These are phyloP conservation scores for Ophiocordyceps camponoti-saundersi DNA, from an alignment of 2,329 filamentous ascomycete species.

Conservation along the genomic window DNA sequence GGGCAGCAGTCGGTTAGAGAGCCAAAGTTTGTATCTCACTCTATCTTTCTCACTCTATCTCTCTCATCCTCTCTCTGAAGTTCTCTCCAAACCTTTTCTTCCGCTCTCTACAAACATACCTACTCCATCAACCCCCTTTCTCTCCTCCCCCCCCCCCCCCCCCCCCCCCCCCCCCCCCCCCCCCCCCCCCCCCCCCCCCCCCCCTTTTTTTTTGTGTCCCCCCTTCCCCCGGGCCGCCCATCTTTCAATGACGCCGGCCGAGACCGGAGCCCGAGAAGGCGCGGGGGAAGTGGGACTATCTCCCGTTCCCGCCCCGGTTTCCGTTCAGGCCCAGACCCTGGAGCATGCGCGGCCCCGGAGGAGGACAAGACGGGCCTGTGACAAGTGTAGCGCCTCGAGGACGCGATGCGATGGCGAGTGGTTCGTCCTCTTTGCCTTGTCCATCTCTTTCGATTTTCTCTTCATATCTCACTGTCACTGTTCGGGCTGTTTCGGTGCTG, in stretches of 20 bases:
- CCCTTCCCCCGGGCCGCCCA: not conserved
- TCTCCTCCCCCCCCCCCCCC: too few relatives aligned
- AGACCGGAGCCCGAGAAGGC: not conserved
- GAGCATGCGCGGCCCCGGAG: conserved; percentile 11
- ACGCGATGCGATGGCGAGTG: conserved; percentile 26
- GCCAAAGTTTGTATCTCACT: too few relatives aligned
- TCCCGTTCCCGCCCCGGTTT: not conserved
- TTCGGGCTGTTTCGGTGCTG: conserved; percentile 11
- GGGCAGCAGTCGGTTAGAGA: too few relatives aligned
- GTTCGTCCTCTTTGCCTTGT: conserved; percentile 10
- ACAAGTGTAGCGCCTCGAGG: conserved; percentile 19
- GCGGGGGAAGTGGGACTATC: not conserved
- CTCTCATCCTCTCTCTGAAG: too few relatives aligned
- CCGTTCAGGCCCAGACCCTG: not conserved
- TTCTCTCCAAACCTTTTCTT: too few relatives aligned
- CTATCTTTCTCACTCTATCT: too few relatives aligned
- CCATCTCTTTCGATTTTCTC: not conserved
- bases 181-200: too few relatives aligned
- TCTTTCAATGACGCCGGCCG: not conserved
- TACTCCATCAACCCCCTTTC: too few relatives aligned
- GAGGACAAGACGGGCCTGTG: conserved; percentile 13
- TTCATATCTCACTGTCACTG: conserved; percentile 15
- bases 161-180: too few relatives aligned
- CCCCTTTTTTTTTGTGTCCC: too few relatives aligned
- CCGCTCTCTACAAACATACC: too few relatives aligned